A percentile compares a stretch with the other conserved stretches of the same genome.
Evolutionary conservation across 208 protist species (phyloP).

Genomic region (Leishmania aethiopica): DNA sequence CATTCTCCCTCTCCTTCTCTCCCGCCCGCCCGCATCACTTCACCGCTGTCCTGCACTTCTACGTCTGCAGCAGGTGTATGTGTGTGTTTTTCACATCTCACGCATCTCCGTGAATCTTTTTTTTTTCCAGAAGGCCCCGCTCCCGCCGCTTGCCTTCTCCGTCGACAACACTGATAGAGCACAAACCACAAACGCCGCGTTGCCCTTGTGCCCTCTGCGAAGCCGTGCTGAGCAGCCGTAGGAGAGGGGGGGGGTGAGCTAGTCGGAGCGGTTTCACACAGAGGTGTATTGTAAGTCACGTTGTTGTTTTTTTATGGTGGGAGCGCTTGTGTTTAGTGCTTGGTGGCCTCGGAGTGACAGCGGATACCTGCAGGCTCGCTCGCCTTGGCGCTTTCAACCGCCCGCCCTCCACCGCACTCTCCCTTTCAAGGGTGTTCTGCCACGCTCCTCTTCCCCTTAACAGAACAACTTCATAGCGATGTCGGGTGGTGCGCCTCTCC

Average conservation of each 20-base stretch:
- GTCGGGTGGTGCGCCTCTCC: conserved; percentile 81
- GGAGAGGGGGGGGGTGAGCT: not conserved
- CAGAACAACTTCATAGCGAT: conserved; percentile 29
- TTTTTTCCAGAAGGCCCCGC: not conserved
- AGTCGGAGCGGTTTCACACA: not conserved
- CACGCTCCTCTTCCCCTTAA: not conserved
- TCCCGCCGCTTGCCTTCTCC: not conserved
- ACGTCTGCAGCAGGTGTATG: not conserved
- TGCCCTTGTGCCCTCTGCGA: not conserved
- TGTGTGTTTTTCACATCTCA: no score
- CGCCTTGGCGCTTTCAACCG: not conserved
- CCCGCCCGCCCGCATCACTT: not conserved
- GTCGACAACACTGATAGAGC: not conserved
- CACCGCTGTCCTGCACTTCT: not conserved
- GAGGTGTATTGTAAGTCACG: not conserved
- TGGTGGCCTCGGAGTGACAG: not conserved
- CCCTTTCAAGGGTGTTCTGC: not conserved
- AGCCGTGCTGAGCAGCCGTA: not conserved
- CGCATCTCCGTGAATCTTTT: not conserved
- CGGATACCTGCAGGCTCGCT: not conserved
- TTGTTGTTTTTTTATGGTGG: not conserved
- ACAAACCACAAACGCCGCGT: not conserved
- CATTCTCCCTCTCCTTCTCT: not conserved
- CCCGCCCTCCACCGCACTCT: not conserved
- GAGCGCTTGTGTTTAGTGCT: not conserved